phyloP scores from a whole-genome alignment of 2,329 filamentous ascomycete genomes.

The Botrytis sinoallii region DNA sequence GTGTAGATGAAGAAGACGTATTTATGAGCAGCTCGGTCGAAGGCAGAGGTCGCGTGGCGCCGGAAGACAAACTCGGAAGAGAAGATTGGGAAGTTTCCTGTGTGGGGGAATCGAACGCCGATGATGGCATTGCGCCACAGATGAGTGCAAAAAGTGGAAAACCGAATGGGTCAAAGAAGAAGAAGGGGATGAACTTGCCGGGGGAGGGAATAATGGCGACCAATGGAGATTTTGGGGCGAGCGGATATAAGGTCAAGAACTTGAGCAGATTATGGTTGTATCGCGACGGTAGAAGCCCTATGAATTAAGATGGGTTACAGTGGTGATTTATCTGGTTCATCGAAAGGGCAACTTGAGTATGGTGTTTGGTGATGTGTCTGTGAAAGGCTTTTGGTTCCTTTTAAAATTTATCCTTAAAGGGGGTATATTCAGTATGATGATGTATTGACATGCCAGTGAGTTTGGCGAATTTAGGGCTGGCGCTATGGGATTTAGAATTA shows the following conservation, averaged over 20 bases:
- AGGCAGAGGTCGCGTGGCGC: not conserved
- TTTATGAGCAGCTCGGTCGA: slow-evolving; percentile 31
- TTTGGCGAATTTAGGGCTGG: not conserved
- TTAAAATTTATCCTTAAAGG: not conserved
- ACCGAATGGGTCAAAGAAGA: slow-evolving; percentile 29
- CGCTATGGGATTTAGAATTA: not conserved
- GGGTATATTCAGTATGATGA: not conserved
- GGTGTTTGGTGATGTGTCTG: not conserved
- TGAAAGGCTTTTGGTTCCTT: not conserved
- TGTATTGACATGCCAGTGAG: not conserved
- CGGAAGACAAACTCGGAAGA: slow-evolving; percentile 5
- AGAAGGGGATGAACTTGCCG: not conserved
- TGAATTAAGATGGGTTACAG: slow-evolving; percentile 26
- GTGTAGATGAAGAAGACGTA: not conserved
- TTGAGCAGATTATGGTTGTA: slow-evolving; percentile 62
- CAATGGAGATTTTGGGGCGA: slow-evolving; percentile 1
- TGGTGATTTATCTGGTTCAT: not conserved
- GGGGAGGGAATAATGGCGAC: slow-evolving; percentile 18
- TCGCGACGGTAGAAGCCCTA: slow-evolving; percentile 55
- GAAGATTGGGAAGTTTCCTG: slow-evolving; percentile 14
- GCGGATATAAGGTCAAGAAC: slow-evolving; percentile 53
- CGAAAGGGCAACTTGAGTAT: not conserved
- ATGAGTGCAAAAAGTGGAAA: slow-evolving; percentile 9
- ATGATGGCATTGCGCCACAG: slow-evolving; percentile 44
- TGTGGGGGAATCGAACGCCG: slow-evolving; percentile 33